Evolutionary conservation across 192 early-diverging fungal genomes (phyloP).

Genomic region (Glomus cerebriforme): DNA sequence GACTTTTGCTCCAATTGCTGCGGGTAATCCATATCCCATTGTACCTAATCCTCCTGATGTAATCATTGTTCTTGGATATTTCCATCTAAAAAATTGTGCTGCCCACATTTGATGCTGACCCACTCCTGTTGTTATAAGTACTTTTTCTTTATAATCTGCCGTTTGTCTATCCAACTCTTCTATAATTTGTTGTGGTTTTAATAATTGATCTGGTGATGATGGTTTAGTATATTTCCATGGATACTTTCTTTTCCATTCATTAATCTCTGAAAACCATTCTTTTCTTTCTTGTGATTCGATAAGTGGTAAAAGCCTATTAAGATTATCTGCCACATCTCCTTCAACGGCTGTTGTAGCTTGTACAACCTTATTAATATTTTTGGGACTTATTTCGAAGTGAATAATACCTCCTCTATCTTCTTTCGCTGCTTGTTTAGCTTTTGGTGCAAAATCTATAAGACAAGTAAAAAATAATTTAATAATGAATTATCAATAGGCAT

Average conservation of each 20-base stretch:
- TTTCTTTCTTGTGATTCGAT: conserved; percentile 69
- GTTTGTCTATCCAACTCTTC: conserved; percentile 89
- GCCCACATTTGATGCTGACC: conserved; percentile 99
- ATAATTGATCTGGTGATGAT: conserved; percentile 55
- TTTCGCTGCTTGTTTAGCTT: conserved; percentile 83
- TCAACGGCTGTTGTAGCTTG: conserved; percentile 89
- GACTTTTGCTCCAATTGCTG: conserved; percentile 97
- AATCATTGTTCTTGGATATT: conserved; percentile 84
- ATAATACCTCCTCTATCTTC: conserved; percentile 92
- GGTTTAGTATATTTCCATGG: conserved; percentile 82
- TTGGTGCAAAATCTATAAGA: conserved; percentile 81
- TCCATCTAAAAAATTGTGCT: conserved; percentile 93
- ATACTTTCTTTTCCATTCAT: conserved; percentile 89
- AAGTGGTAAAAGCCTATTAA: conserved; percentile 77
- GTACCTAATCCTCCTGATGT: conserved; percentile 98
- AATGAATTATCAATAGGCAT: no score
- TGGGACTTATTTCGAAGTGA: conserved; percentile 99
- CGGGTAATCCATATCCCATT: conserved; percentile 97
- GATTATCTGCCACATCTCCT: conserved; percentile 91
- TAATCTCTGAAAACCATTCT: conserved; percentile 84
- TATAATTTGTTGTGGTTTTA: conserved; percentile 95
- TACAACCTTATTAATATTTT: conserved; percentile 99
- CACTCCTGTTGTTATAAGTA: conserved; percentile 94
- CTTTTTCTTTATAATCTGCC: conserved; percentile 82
- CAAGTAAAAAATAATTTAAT: neutral